Evolutionary conservation across 441 rosid species (phyloP).

Genomic region (Macaranga tanarius): DNA sequence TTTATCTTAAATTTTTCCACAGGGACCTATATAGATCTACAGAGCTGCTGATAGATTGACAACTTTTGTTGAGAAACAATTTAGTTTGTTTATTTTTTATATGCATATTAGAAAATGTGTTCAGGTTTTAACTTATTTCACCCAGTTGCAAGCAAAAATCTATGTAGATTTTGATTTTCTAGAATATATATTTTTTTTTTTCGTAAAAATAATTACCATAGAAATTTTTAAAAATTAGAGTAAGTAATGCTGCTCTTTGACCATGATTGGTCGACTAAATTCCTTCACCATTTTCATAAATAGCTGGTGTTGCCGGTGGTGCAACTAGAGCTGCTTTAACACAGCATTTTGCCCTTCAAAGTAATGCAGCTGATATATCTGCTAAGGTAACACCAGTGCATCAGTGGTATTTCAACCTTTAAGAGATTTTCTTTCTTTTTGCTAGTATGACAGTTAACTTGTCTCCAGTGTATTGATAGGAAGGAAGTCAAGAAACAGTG

Average conservation of each 20-base stretch:
- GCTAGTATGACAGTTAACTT: conserved; percentile 9
- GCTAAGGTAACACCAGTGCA: conserved; percentile 58
- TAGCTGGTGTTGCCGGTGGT: conserved; percentile 98
- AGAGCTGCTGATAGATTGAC: background rate
- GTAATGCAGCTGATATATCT: conserved; percentile 93
- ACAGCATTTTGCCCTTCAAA: conserved; percentile 94
- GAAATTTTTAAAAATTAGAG: background rate
- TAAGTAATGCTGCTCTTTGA: background rate
- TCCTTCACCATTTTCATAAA: conserved; percentile 5
- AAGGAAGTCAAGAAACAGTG: conserved; percentile 95
- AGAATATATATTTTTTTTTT: background rate
- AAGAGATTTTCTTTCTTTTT: conserved; percentile 7
- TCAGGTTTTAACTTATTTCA: background rate
- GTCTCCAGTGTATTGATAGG: conserved; percentile 41
- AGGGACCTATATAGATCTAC: background rate
- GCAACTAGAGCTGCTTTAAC: conserved; percentile 98
- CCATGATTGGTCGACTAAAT: background rate
- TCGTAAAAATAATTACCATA: background rate
- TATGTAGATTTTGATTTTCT: background rate
- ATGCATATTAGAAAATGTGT: background rate
- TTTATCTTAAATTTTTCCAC: conserved; percentile 7
- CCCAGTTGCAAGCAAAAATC: background rate
- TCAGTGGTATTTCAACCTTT: conserved; percentile 17
- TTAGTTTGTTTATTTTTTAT: background rate
- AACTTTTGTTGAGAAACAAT: background rate